Evolutionary conservation across 2,329 filamentous ascomycete species (phyloP).

Genomic region (Cryphonectria japonica): DNA sequence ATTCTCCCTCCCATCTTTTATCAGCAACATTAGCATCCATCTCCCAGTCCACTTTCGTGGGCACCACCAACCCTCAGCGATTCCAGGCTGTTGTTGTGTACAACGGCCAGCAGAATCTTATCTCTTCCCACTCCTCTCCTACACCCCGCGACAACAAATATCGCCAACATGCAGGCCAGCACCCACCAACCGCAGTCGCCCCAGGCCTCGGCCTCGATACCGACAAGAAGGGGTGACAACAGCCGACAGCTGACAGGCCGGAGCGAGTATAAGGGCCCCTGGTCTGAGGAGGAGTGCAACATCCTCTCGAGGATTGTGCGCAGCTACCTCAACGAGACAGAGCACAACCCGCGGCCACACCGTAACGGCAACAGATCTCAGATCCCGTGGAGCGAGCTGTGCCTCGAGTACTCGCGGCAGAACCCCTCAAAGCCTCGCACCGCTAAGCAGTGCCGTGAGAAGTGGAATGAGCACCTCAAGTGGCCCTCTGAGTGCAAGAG

Average conservation of each 20-base stretch:
- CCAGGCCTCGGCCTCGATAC: neutral
- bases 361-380: slow-evolving; percentile 4
- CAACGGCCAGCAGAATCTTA: neutral
- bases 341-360: neutral
- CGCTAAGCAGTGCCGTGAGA: slow-evolving; percentile 92
- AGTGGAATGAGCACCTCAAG: slow-evolving; percentile 93
- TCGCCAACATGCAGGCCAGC: neutral
- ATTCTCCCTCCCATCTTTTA: neutral
- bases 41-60: neutral
- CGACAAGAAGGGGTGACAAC: neutral
- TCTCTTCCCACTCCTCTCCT: neutral
- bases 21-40: neutral
- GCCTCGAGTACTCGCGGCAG: slow-evolving; percentile 1
- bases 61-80: neutral
- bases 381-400: slow-evolving; percentile 9
- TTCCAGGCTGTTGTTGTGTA: neutral
- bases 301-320: neutral
- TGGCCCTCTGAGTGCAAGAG: slow-evolving; percentile 9
- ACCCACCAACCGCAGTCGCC: neutral
- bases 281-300: slow-evolving; percentile 4
- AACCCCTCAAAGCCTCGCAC: slow-evolving; percentile 7
- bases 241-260: neutral
- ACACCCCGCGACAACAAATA: neutral
- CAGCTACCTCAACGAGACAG: no score
- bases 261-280: slow-evolving; percentile 10